These are phyloP conservation scores for Persicaria maculosa DNA, from an alignment of 148 eudicot genomes.

Conservation along the genomic window DNA sequence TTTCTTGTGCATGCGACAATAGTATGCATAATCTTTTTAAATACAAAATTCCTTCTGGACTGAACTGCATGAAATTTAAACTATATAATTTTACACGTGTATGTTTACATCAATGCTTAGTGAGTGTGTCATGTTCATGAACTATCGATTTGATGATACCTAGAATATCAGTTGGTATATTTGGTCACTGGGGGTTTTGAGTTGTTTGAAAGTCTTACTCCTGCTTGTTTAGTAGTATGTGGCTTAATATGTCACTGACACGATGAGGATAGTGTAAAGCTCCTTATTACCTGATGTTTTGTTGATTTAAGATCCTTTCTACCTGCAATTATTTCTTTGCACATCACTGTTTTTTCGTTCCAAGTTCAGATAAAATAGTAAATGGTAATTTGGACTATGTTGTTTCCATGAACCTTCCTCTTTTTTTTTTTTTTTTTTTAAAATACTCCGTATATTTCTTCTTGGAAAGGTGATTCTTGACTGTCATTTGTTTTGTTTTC, in stretches of 20 bases:
- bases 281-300: background rate
- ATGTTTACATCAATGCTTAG: background rate
- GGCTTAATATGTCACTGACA: background rate
- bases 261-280: constrained; percentile 1
- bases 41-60: background rate
- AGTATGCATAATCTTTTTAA: background rate
- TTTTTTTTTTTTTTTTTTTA: too few relatives aligned
- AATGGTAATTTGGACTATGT: background rate
- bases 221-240: background rate
- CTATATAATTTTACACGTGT: background rate
- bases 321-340: background rate
- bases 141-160: background rate
- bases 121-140: background rate
- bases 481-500: background rate
- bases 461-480: background rate
- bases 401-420: background rate
- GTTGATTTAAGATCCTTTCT: background rate
- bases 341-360: too few relatives aligned
- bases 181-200: too few relatives aligned
- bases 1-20: background rate
- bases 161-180: background rate
- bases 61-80: background rate
- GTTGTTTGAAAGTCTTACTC: too few relatives aligned
- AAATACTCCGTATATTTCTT: background rate
- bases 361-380: too few relatives aligned